Evolutionary conservation across 768 basidiomycete genomes (phyloP).

Genomic region (Russula ochroleuca): DNA sequence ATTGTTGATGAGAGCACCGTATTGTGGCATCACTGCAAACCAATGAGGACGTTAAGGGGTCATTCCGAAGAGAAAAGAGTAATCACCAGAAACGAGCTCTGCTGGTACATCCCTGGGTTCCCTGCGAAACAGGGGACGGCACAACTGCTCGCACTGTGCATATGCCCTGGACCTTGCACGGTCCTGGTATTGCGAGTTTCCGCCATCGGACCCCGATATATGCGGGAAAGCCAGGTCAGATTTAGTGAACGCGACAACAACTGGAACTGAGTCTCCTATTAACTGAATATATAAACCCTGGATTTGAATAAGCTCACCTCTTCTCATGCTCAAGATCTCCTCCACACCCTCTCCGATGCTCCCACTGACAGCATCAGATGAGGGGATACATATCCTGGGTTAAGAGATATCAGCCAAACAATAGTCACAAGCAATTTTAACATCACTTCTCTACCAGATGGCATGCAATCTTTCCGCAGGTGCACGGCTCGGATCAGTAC

Average conservation of each 20-base stretch:
- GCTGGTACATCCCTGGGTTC: slow-evolving; percentile 5
- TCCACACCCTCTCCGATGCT: slow-evolving; percentile 7
- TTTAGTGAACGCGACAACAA: slow-evolving; percentile 14
- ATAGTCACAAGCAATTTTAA: neutral
- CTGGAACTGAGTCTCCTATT: neutral
- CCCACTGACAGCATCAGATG: neutral
- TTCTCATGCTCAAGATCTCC: slow-evolving; percentile 1
- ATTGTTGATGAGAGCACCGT: neutral
- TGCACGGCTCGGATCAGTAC: neutral
- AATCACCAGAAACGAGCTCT: slow-evolving; percentile 11
- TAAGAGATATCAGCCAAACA: neutral
- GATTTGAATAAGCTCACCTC: neutral
- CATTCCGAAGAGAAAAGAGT: neutral
- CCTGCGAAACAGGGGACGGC: neutral
- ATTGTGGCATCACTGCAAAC: neutral
- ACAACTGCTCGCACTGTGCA: neutral
- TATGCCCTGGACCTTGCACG: neutral
- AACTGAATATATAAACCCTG: too few relatives aligned
- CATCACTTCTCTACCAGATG: neutral
- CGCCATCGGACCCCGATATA: neutral
- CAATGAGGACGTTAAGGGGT: neutral
- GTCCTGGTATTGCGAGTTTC: neutral
- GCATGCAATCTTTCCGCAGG: slow-evolving; percentile 1
- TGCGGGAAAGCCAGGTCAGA: neutral
- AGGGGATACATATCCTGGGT: slow-evolving; percentile 12